Evolutionary conservation across 2,329 filamentous ascomycete genomes (phyloP).

Genomic region (Sarocladium brachiariae): DNA sequence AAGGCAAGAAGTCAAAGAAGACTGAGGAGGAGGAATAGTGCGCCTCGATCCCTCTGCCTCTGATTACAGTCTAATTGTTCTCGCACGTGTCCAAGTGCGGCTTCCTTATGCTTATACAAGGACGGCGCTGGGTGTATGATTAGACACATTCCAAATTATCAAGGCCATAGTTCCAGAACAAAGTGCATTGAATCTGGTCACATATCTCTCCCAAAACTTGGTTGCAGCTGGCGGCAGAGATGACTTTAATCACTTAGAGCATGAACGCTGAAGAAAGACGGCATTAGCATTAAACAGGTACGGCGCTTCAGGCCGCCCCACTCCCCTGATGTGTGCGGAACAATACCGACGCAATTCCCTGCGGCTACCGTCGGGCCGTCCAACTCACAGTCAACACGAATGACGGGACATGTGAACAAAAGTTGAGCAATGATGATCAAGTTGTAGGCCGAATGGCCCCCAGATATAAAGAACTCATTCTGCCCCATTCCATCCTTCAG

Average conservation of each 20-base stretch:
- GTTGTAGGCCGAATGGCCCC: conserved; percentile 14
- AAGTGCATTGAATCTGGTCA: neutral
- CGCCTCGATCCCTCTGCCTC: conserved; percentile 16
- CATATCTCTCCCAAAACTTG: neutral
- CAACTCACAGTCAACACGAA: no score
- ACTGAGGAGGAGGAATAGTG: conserved; percentile 29
- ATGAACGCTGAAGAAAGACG: no score
- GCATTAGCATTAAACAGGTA: no score
- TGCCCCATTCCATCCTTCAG: no score
- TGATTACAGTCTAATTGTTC: neutral
- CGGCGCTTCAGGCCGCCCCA: no score
- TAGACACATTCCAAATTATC: neutral
- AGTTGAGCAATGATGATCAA: no score
- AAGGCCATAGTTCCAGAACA: neutral
- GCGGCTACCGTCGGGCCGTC: conserved; percentile 2
- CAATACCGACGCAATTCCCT: neutral
- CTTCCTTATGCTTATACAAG: neutral
- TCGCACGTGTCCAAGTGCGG: neutral
- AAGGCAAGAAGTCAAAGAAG: conserved; percentile 63
- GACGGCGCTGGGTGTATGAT: neutral
- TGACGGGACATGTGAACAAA: no score
- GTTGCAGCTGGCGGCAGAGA: no score
- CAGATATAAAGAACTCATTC: conserved; percentile 1
- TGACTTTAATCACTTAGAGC: no score
- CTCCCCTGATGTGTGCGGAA: no score